Evolutionary conservation across 1,284 basidiomycete genomes (phyloP).

Genomic region (Cerioporus squamosus): DNA sequence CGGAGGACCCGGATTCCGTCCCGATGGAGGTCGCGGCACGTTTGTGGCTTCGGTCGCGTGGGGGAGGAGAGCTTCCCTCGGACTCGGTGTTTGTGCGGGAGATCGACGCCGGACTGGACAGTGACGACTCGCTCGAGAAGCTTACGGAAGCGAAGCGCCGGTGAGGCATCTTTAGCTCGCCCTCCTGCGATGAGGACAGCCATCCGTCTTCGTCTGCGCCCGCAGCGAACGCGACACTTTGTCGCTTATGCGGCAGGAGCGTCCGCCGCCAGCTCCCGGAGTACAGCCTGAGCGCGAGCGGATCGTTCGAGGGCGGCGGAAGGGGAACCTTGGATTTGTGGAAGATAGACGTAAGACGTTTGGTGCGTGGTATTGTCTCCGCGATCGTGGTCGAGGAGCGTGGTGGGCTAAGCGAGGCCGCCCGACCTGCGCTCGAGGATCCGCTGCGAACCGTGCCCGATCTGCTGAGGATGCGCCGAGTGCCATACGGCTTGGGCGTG

Average conservation of each 20-base stretch:
- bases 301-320: constrained; percentile 57
- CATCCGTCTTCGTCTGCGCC: constrained; percentile 44
- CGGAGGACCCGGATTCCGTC: constrained; percentile 21
- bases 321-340: constrained; percentile 34
- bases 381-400: constrained; percentile 6
- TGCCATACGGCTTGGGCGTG: constrained; percentile 3
- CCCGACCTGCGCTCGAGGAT: constrained; percentile 3
- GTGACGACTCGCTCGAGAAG: constrained; percentile 45
- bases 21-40: constrained; percentile 20
- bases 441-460: constrained; percentile 17
- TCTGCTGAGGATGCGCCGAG: constrained; percentile 12
- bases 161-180: constrained; percentile 37
- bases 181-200: constrained; percentile 20
- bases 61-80: constrained; percentile 15
- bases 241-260: constrained; percentile 5
- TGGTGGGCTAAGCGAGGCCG: constrained; percentile 15
- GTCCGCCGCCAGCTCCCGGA: constrained; percentile 55
- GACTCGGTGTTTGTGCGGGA: constrained; percentile 38
- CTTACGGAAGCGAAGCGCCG: constrained; percentile 46
- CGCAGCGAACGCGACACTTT: constrained; percentile 1
- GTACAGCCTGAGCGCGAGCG: constrained; percentile 55
- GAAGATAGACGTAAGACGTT: constrained; percentile 40
- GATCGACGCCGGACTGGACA: constrained; percentile 42
- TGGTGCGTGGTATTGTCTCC: constrained; percentile 19
- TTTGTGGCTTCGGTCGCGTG: constrained; percentile 34